Conservation (phyloP, 495 filamentous ascomycete genomes). For the Hyaloscypha bicolor region DNA sequence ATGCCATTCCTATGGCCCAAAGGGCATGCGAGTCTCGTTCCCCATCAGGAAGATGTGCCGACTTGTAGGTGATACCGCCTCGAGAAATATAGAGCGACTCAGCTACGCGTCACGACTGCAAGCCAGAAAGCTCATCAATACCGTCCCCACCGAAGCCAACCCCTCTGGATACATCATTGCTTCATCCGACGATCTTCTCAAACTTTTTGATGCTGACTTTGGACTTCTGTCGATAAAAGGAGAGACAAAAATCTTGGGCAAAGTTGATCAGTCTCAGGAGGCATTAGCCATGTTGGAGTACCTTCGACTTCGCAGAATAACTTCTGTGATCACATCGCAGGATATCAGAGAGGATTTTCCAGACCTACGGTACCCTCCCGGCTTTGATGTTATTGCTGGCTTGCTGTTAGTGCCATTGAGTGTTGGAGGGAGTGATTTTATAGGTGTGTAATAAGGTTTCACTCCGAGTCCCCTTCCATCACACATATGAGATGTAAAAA, state of each 20-base stretch:
- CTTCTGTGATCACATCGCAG: slow-evolving; percentile 77
- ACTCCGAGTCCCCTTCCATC: not conserved
- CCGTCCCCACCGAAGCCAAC: slow-evolving; percentile 76
- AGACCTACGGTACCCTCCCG: slow-evolving; percentile 78
- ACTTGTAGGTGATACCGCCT: slow-evolving; percentile 85
- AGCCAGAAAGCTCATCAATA: slow-evolving; percentile 78
- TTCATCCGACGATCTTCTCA: slow-evolving; percentile 83
- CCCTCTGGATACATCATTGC: slow-evolving; percentile 93
- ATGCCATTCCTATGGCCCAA: slow-evolving; percentile 78
- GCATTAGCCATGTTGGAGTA: slow-evolving; percentile 86
- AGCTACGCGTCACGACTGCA: slow-evolving; percentile 86
- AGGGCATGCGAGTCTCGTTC: slow-evolving; percentile 88
- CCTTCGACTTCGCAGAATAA: slow-evolving; percentile 72
- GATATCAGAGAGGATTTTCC: slow-evolving; percentile 81
- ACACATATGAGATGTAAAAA: not conserved
- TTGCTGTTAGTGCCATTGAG: slow-evolving; percentile 84
- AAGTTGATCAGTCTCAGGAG: slow-evolving; percentile 77
- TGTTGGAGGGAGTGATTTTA: slow-evolving; percentile 78
- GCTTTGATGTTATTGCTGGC: slow-evolving; percentile 79
- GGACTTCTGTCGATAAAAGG: slow-evolving; percentile 83
- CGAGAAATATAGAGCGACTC: slow-evolving; percentile 85
- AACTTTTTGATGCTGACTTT: slow-evolving; percentile 86
- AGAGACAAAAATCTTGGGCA: slow-evolving; percentile 85
- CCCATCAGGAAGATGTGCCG: slow-evolving; percentile 93
- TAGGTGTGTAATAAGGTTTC: slow-evolving; percentile 35